Base-by-base conservation (phyloP, 768 basidiomycete genomes). In the Phaeotremella skinneri region DNA sequence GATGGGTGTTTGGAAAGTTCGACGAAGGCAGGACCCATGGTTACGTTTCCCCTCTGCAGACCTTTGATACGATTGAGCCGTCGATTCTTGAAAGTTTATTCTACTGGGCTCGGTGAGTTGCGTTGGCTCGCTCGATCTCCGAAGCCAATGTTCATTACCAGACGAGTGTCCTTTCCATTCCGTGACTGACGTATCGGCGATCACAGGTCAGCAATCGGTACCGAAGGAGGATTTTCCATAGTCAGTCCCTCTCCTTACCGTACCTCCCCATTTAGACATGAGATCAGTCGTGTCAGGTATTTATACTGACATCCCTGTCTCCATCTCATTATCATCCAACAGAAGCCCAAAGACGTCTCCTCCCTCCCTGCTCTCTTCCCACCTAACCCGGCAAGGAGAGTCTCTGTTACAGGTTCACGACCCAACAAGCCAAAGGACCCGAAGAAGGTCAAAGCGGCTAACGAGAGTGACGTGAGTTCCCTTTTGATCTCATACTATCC, bases 1-100 rank as follows among this genome's bases (percentile, higher is more conserved):
- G 73, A 52, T 78, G 77, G 77, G 70, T 62, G 5, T 78, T 78
- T 58, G 77, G 77, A 4, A 59, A 53, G 21, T 76, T 78, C 56
- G 64, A 66, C 51, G 67, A 74, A 21, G 66, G 61, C 26, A 34
- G 55, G 45, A 63, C 61, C 17, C 67, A 72, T 41, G 65, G 68
- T 21, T 70, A 59, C 49, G 63, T 69, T n/a, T 63, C 61, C 2
- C 64, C 69, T 42, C 60, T 74, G 54, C 50, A 61, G 58, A 49
- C 31, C 5, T 73, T 56, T 43, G 58, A 69, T 48, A 39, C 59
- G 9, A 59, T 51, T 7, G 49, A 55, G 4, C 75, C 76, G 3
- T 69, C 62, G 41, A 64, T 76, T n/a, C 49, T 72, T 21, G 67
- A 74, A 48, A 65, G 68, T 2, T 54, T 78, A 26, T 58, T 75